Base-by-base conservation (phyloP, 768 basidiomycete genomes). In the Chalciporus pseudorubinellus region DNA sequence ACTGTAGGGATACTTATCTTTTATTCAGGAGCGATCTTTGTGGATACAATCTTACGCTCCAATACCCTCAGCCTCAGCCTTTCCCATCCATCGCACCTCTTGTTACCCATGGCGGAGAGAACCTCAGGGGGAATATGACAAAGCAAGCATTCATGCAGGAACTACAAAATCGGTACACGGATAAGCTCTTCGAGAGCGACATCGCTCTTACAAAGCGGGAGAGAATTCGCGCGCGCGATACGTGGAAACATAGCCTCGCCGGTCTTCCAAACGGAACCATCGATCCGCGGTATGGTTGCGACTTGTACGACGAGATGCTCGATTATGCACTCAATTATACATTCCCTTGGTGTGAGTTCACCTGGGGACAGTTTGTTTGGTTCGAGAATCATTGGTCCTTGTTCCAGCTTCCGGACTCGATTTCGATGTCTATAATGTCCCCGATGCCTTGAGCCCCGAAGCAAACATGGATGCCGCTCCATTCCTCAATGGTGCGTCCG, bases 291-390 rank as follows among this genome's bases (percentile, higher is more conserved):
- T 84, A 84, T 53, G 76, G 77, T 4, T 89, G 87, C 62, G 72
- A 80, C 47, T 59, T 87, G 6, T 75, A 80, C 48, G 74, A 77
- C 44, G 81, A 83, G 69, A 77, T 83, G 67, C 57, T 85, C 26
- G 85, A 88, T 60, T 88, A 88, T 60, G 83, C 85, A 7, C 44
- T 81, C 52, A 89, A 88, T 60, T 87, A 77, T 62, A 85, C 85
- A 0, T 81, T 75, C 61, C 87, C 87, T 1, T 79, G 78, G 78
- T 61, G 72, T 80, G 64, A 22, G 75, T 52, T 21, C 42, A 24
- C 19, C 6, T 52, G 29, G 10, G 12, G 10, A 31, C 10, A 1
- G 13, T 12, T 31, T 13, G 11, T 31, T 31, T 13, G 29, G 10
- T 26, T 53, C 21, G 14, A 49, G 19, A 41, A 48, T 14, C 52